Percentiles rank a stretch among this genome's conserved stretches.
Conservation (phyloP, 2,329 filamentous ascomycete species). For the Fusarium redolens region DNA sequence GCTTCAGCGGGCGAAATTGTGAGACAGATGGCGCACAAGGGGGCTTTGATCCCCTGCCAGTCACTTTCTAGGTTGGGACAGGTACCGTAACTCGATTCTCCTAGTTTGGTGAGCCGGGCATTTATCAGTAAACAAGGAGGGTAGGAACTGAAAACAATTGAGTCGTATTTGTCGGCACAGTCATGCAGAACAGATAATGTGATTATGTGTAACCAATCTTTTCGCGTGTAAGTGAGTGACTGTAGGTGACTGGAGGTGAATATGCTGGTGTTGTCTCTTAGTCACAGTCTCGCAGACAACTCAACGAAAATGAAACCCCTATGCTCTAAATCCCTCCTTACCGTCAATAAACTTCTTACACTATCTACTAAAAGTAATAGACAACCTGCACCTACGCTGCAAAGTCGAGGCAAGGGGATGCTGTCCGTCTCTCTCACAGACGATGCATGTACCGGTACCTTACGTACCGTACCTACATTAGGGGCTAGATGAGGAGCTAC, state of each 20-base stretch:
- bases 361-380: background rate
- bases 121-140: slow-evolving; percentile 18
- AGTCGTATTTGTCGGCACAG: background rate
- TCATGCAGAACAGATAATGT: slow-evolving; percentile 4
- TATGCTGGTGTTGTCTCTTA: background rate
- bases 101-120: slow-evolving; percentile 29
- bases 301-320: background rate
- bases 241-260: background rate
- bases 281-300: background rate
- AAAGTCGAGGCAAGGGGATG: slow-evolving; percentile 6
- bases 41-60: slow-evolving; percentile 26
- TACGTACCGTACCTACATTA: slow-evolving; percentile 40
- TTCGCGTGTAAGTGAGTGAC: background rate
- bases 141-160: slow-evolving; percentile 3
- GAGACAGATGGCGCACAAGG: slow-evolving; percentile 34
- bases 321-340: background rate
- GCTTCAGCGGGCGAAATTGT: slow-evolving; percentile 27
- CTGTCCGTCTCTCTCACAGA: background rate
- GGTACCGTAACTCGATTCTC: slow-evolving; percentile 17
- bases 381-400: background rate
- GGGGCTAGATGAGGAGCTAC: slow-evolving; percentile 38
- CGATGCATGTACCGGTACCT: slow-evolving; percentile 9
- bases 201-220: slow-evolving; percentile 4
- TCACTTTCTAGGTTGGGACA: slow-evolving; percentile 18
- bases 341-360: background rate